Percentiles rank a stretch among this genome's conserved stretches.
These are phyloP conservation scores for Aureobasidium sp. DNA, from an alignment of 2,329 filamentous ascomycete genomes.

Conservation along the genomic window DNA sequence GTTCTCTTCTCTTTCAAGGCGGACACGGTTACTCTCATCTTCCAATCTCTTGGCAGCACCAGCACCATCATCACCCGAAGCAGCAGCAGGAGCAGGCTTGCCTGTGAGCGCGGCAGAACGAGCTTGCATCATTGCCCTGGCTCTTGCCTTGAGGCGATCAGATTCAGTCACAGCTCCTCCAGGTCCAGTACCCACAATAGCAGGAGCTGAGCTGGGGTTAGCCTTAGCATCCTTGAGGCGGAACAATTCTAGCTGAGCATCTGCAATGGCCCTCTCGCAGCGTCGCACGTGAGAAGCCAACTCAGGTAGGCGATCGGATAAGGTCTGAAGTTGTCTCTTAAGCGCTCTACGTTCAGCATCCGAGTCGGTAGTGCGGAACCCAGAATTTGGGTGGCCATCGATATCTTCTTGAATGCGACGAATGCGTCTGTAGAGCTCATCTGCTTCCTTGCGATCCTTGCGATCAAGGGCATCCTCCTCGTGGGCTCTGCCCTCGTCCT, in stretches of 20 bases:
- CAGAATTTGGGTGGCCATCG: slow-evolving; percentile 75
- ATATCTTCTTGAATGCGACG: slow-evolving; percentile 90
- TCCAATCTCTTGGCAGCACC: slow-evolving; percentile 79
- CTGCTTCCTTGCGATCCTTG: slow-evolving; percentile 81
- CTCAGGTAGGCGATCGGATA: slow-evolving; percentile 84
- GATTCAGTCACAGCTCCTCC: slow-evolving; percentile 86
- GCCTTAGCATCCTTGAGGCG: slow-evolving; percentile 87
- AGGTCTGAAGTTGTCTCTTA: slow-evolving; percentile 78
- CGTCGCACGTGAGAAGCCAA: slow-evolving; percentile 85
- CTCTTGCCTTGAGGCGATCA: slow-evolving; percentile 86
- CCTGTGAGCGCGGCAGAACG: slow-evolving; percentile 87
- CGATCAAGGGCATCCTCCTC: slow-evolving; percentile 89
- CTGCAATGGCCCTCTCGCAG: slow-evolving; percentile 85
- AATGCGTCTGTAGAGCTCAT: slow-evolving; percentile 89
- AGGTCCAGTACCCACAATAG: slow-evolving; percentile 85
- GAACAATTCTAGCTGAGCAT: slow-evolving; percentile 86
- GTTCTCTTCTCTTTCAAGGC: slow-evolving; percentile 83
- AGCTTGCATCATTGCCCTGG: slow-evolving; percentile 98
- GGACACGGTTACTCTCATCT: slow-evolving; percentile 73
- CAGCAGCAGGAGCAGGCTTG: slow-evolving; percentile 66
- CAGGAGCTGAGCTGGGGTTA: slow-evolving; percentile 68
- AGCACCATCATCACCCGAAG: slow-evolving; percentile 59
- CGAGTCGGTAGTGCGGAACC: slow-evolving; percentile 62
- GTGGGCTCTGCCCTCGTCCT: slow-evolving; percentile 80
- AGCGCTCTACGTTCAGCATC: slow-evolving; percentile 80